Base-by-base conservation (phyloP, 164 flowering plant species). In the Sextonia rubra region DNA sequence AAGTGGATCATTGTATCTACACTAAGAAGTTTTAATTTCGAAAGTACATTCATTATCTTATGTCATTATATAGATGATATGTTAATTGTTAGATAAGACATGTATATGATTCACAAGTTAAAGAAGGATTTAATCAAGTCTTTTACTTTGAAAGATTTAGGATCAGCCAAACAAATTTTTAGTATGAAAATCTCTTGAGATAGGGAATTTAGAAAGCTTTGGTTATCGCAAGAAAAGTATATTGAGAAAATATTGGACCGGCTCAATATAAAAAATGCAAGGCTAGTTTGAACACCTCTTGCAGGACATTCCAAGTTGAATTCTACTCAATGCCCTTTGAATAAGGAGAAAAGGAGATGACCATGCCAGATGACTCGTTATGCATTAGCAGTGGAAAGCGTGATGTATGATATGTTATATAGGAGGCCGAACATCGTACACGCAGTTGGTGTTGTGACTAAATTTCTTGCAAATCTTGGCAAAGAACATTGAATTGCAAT, bases 1-100 rank as follows among this genome's bases (percentile, higher is more conserved):
- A n/a, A n/a, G n/a, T n/a, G n/a, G n/a, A n/a, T n/a, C n/a, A n/a
- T n/a, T n/a, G n/a, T n/a, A n/a, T n/a, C n/a, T n/a, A n/a, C n/a
- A n/a, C n/a, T n/a, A n/a, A n/a, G n/a, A n/a, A n/a, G n/a, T n/a
- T n/a, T n/a, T n/a, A n/a, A n/a, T 64, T 56, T 61, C 2, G 48
- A 44, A 64, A 64, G 26, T 61, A 60, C 8, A 58, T 60, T 22
- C 49, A 47, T 47, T 12, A 47, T 44, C 58, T 23, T 63, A 2
- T 26, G 24, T 20, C 29, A 62, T 6, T 64, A 72, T 72, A 47
- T 71, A 2, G 67, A 61, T 61, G 73, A 71, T 52, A 71, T 71
- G 66, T 44, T 71, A 14, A 37, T 32, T 74, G 25, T 60, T 12
- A 2, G 68, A 66, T 23, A 30, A 12, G 44, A 64, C 52, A 17